These are phyloP conservation scores for Colletotrichum sp. DNA, from an alignment of 2,329 filamentous ascomycete genomes.

Conservation along the genomic window DNA sequence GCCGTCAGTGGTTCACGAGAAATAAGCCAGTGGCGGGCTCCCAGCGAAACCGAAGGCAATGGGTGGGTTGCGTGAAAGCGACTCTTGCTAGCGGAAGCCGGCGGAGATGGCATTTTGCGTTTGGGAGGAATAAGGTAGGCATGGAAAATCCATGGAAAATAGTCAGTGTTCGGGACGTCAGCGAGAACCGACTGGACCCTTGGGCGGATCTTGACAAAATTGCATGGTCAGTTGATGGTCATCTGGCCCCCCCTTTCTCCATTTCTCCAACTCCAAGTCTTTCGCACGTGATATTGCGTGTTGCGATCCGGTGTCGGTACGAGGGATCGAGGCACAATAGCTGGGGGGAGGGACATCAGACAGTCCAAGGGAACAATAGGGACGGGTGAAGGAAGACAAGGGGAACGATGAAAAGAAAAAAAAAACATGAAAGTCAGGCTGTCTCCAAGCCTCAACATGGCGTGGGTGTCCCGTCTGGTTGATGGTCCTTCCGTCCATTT, in stretches of 20 bases:
- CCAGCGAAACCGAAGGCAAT: not conserved
- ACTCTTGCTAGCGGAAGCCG: not conserved
- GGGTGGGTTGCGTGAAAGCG: not conserved
- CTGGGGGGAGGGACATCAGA: not conserved
- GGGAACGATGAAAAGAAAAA: not conserved
- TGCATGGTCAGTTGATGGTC: conserved; percentile 1
- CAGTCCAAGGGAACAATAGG: not conserved
- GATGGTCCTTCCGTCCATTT: not conserved
- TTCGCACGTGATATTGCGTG: conserved; percentile 9
- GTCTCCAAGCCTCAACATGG: not conserved
- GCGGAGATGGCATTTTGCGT: not conserved
- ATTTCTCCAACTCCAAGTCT: not conserved
- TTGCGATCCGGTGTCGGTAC: not conserved
- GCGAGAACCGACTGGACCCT: conserved; percentile 6
- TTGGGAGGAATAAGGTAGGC: not conserved
- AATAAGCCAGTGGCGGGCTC: not conserved
- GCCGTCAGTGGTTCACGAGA: not conserved
- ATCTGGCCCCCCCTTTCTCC: not conserved
- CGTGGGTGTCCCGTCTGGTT: not conserved
- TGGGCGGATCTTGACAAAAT: conserved; percentile 10
- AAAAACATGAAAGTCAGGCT: not conserved
- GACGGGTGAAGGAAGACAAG: not conserved
- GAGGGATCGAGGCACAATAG: not conserved
- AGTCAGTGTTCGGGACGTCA: not conserved
- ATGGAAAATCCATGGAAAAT: not conserved